phyloP scores from a whole-genome alignment of 2,329 filamentous ascomycete species.

The Colletotrichum sp. region DNA sequence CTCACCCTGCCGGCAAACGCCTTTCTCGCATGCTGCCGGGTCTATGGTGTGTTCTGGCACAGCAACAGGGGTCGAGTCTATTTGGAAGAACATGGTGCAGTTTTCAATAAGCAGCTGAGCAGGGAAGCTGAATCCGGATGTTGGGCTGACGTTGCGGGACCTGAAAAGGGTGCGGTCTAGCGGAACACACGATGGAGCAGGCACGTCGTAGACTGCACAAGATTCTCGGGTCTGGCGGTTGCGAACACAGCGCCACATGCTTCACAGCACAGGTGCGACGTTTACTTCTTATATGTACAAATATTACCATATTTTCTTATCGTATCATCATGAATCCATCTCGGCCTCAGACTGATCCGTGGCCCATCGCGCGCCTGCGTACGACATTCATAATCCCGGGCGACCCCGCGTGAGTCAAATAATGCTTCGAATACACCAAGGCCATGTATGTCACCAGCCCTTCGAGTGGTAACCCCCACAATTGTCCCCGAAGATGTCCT shows the following conservation, averaged over 20 bases:
- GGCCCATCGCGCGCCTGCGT: not conserved
- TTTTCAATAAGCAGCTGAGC: not conserved
- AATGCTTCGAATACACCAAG: not conserved
- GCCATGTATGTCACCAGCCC: constrained; percentile 63
- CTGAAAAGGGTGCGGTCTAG: not conserved
- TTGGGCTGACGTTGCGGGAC: not conserved
- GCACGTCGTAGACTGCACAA: not conserved
- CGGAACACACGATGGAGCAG: not conserved
- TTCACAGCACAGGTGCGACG: not conserved
- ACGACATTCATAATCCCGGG: not conserved
- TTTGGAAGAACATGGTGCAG: not conserved
- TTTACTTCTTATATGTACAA: not conserved
- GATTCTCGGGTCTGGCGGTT: not conserved
- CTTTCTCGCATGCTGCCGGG: not conserved
- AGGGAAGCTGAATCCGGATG: not conserved
- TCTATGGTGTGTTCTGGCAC: not conserved
- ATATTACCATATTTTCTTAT: not conserved
- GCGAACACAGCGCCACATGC: not conserved
- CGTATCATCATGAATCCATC: not conserved
- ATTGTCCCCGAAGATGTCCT: constrained; percentile 80
- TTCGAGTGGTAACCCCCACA: constrained; percentile 81
- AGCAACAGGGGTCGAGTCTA: not conserved
- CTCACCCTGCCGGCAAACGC: not conserved
- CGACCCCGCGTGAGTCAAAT: not conserved
- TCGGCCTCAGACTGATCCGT: not conserved